Evolutionary conservation across 345 rosid species (phyloP).

Genomic region (Euphorbia tirucalli): DNA sequence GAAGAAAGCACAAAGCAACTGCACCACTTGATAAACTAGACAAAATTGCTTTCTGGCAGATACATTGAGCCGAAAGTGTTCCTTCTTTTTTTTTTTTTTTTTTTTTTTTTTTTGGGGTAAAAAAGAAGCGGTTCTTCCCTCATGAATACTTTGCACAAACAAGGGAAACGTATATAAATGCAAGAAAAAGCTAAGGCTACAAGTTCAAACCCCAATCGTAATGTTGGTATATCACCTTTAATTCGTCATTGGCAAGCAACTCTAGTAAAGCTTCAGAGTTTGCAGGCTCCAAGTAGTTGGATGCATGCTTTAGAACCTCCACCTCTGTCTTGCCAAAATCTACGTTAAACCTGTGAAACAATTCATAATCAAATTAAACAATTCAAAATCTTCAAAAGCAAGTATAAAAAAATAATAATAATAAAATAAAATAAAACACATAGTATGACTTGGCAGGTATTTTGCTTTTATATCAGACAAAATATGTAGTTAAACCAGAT

Average conservation of each 20-base stretch:
- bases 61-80: no score
- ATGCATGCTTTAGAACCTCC: slow-evolving; percentile 72
- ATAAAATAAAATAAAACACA: no score
- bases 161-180: slow-evolving; percentile 13
- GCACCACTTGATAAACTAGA: not conserved
- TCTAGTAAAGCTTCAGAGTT: slow-evolving; percentile 58
- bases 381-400: not conserved
- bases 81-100: no score
- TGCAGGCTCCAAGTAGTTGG: slow-evolving; percentile 65
- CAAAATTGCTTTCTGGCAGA: not conserved
- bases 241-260: slow-evolving; percentile 53
- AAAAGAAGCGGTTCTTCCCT: slow-evolving; percentile 17
- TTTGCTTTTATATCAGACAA: no score
- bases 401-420: not conserved
- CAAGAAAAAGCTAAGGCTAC: slow-evolving; percentile 28
- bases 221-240: slow-evolving; percentile 69
- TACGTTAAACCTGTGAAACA: slow-evolving; percentile 49
- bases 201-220: slow-evolving; percentile 79
- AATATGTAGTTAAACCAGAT: no score
- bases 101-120: not conserved
- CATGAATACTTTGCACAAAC: not conserved
- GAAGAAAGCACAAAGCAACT: slow-evolving; percentile 6
- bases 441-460: no score
- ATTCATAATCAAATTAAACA: not conserved
- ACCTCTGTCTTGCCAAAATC: slow-evolving; percentile 77